Base-by-base conservation (phyloP, 2,329 filamentous ascomycete species). In the Penicillium sclerotiorum region DNA sequence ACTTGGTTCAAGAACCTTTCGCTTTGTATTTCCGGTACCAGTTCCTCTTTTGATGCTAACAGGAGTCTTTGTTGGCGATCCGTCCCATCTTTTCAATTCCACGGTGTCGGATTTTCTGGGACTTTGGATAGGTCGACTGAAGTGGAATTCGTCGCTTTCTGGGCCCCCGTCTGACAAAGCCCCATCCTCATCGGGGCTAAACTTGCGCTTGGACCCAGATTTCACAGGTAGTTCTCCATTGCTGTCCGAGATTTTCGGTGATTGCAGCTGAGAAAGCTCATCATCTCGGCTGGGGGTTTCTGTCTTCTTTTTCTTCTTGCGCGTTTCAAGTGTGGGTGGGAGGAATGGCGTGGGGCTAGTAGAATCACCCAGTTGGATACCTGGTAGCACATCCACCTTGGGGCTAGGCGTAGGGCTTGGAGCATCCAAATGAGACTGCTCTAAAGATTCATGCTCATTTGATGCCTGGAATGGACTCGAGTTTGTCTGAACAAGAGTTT, bases 191-290 rank as follows among this genome's bases (percentile, higher is more conserved):
- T 79, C 73, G 15, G 78, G 74, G 47, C 73, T 78, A 44, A 84
- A 75, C 61, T 85, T 84, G 41, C 82, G 75, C 67, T 85, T 84
- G 20, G 78, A 74, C 15, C 79, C 79, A 42, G 75, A 75, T 43
- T 75, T 75, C 3, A 73, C 58, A 4, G 66, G 57, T 33, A 60
- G 57, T 23, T n/a, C 49, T 4, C 50, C 11, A 6, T 45, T 41
- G 12, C 45, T 36, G 9, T 18, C 23, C 28, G 47, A 49, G 3
- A 33, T 39, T 25, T 33, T 47, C 12, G 36, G 35, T 17, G 43
- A 49, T 8, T 46, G 18, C 11, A n/a, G 40, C n/a, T 18, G 27
- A 9, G 13, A 21, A 22, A 30, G 23, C 17, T 28, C 33, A 18
- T 35, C 30, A 12, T 48, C 42, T 17, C 38, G 15, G n/a, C 46